phyloP scores from a whole-genome alignment of 345 rosid genomes.

The Passiflora organensis region DNA sequence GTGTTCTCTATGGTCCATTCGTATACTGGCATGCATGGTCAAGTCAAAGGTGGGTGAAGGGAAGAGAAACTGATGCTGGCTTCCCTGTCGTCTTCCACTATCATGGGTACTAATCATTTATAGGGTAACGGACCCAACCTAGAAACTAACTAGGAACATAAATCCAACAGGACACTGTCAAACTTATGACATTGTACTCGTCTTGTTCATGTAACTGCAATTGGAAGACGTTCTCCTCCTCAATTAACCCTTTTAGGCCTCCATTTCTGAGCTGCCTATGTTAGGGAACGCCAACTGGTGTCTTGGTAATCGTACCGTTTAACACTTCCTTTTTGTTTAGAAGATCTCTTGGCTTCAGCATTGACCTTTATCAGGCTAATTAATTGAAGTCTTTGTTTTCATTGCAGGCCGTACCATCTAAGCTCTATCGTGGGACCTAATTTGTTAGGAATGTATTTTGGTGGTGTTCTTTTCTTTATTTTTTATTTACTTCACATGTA shows the following conservation, averaged over 20 bases:
- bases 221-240: not conserved
- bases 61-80: conserved; percentile 8
- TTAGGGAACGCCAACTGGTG: too few relatives aligned
- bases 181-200: not conserved
- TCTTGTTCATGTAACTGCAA: not conserved
- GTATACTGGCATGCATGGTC: conserved; percentile 12
- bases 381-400: too few relatives aligned
- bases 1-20: conserved; percentile 7
- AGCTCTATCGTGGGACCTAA: too few relatives aligned
- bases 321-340: too few relatives aligned
- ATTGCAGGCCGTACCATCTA: too few relatives aligned
- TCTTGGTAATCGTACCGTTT: too few relatives aligned
- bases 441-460: too few relatives aligned
- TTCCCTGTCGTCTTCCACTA: conserved; percentile 7
- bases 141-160: not conserved
- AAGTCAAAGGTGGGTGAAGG: conserved; percentile 2
- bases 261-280: not conserved
- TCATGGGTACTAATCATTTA: not conserved
- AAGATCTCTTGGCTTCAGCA: too few relatives aligned
- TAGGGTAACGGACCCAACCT: conserved; percentile 6
- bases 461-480: too few relatives aligned
- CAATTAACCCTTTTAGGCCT: not conserved
- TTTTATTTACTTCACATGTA: too few relatives aligned
- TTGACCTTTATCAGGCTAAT: too few relatives aligned
- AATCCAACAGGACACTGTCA: conserved; percentile 10